Conservation (phyloP, 495 filamentous ascomycete genomes). For the Penicillium angulare region DNA sequence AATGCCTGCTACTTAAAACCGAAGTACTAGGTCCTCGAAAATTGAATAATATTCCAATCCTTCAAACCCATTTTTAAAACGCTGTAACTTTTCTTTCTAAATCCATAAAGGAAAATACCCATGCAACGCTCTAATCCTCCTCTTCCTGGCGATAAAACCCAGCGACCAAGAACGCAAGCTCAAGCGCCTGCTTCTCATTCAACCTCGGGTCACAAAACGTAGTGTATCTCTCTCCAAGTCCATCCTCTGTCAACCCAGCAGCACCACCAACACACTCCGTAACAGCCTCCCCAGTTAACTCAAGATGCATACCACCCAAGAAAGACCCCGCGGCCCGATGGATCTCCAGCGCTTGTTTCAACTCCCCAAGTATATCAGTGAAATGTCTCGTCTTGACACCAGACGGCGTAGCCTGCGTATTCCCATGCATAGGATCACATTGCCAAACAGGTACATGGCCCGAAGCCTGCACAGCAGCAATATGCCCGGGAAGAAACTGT, state of each 20-base stretch:
- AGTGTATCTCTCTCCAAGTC: slow-evolving; percentile 82
- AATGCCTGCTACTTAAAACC: too few species aligned
- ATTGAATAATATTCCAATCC: too few species aligned
- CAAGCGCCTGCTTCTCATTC: slow-evolving; percentile 96
- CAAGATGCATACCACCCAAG: slow-evolving; percentile 91
- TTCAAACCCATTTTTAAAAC: too few species aligned
- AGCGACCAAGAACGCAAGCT: slow-evolving; percentile 90
- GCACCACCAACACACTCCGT: slow-evolving; percentile 95
- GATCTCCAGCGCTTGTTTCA: slow-evolving; percentile 74
- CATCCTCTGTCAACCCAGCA: slow-evolving; percentile 81
- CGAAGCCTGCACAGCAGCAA: slow-evolving; percentile 75
- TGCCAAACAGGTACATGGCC: slow-evolving; percentile 88
- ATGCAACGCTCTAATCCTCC: slow-evolving; percentile 11
- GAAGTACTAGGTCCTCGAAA: too few species aligned
- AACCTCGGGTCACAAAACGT: slow-evolving; percentile 93
- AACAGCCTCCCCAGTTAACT: slow-evolving; percentile 92
- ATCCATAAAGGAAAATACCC: too few species aligned
- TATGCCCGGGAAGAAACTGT: slow-evolving; percentile 72
- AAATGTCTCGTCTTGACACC: slow-evolving; percentile 88
- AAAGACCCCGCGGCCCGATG: slow-evolving; percentile 80
- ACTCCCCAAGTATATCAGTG: slow-evolving; percentile 78
- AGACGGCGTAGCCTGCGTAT: slow-evolving; percentile 58
- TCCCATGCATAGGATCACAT: slow-evolving; percentile 98
- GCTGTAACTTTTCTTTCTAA: too few species aligned
- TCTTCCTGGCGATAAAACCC: slow-evolving; percentile 66